Evolutionary conservation across 352 stramenopile genomes (phyloP), one percentile per base, ranked within the genome.

Genomic region (Globisporangium yorkense): DNA sequence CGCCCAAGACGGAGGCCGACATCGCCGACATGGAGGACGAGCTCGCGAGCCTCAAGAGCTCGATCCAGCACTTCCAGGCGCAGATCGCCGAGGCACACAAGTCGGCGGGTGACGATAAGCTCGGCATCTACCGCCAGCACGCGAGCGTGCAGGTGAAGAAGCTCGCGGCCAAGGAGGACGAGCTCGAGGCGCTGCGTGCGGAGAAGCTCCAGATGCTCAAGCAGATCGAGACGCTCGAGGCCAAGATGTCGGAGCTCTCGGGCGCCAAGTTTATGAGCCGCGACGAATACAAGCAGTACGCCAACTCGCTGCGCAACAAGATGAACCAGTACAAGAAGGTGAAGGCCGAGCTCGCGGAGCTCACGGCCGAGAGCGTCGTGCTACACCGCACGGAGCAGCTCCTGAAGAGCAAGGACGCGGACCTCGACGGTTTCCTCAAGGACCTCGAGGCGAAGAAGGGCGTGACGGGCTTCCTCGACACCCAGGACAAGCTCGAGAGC

Each of bases 341-440:
- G 15, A 97, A 97, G 71, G 74, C 65, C 8, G 86, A 98, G 67
- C 72, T 98, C 31, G 72, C 71, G 1, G 75, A 83, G 51, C 70
- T 98, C 40, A 80, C 88, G 55, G 77, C 88, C 15, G 91, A 97
- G 64, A 89, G 75, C 51, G 86, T 98, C 5, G 88, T 97, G 41
- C 71, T 98, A 7, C 78, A 95, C 61, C 82, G 90, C 31, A 97
- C 89, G 9, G 92, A 98, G 73, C 80, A 97, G 61, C 64, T 97
- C 10, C 70, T 98, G 27, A 93, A 96, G 56, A 81, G 72, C 51
- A 88, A 94, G 46, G 79, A 87, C 41, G 71, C 78, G 7, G 87
- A 96, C 46, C 59, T 97, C 24, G 84, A 96, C n/a, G 74, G 84
- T 20, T 94, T 95, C 52, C 67, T 96, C 1, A 74, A 77, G 47